Evolutionary conservation across 2,329 filamentous ascomycete genomes (phyloP), one percentile per base, ranked within the genome.

Genomic region (Diaporthe nobilis): DNA sequence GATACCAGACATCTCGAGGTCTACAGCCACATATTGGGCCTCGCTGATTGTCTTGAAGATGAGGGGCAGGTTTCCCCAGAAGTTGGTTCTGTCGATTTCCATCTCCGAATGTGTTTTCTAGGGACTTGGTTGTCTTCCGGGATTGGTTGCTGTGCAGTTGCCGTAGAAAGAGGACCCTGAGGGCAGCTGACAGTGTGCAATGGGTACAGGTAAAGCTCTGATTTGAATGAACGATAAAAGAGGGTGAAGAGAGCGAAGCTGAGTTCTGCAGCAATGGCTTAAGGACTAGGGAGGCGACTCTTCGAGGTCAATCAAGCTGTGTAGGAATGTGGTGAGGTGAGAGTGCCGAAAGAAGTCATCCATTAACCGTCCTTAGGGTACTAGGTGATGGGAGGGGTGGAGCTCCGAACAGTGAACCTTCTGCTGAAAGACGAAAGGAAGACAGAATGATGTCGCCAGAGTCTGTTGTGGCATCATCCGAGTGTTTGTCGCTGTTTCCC

Each of bases 1-100:
- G 47, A 85, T 82, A 7, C 85, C 85, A 2, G 80, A 82, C 83
- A 86, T 85, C 78, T 86, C 84, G 51, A 85, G 65, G 67, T 86
- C 84, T 6, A 86, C 78, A 9, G 82, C 78, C 0, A 85, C 79
- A 73, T 81, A 85, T 0, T 81, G 77, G 0, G 83, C 81, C 13
- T 78, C 74, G 9, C 81, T 75, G 9, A 85, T 82, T 2, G 79
- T 77, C 0, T 80, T 44, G 1, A 86, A 72, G 6, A 86, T 78
- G 2, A 8, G 22, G 0, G 83, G 82, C 10, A 86, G 77, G 9
- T 76, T 34, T 4, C 44, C 22, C 79, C 80, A 83, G 74, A 83
- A 85, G 53, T 80, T 82, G 4, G 34, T 10, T 6, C 31, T 47
- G 34, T 80, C 53, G 34, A 84, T 73, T 17, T 83, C 80, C 81